Evolutionary conservation across 208 protist genomes (phyloP), one percentile per base, ranked within the genome.

Genomic region (Acanthamoeba triangularis): DNA sequence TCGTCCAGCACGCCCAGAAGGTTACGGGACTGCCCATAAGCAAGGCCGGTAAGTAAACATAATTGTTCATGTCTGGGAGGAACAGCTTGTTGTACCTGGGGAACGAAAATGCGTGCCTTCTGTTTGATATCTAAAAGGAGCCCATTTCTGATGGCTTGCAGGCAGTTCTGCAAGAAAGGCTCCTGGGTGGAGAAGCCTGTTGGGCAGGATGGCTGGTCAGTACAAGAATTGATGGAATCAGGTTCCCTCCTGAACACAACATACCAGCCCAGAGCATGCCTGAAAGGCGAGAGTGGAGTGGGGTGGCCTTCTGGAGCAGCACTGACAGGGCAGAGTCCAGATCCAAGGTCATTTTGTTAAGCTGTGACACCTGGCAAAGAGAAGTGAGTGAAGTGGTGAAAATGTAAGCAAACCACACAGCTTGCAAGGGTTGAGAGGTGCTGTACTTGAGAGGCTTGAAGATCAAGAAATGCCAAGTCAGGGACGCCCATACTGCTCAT

Each of bases 141-240:
- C 61, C 61, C 25, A 13, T 69, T 25, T 30, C 61, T 25, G 25
- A 69, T 25, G 61, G 28, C 61, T 69, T 69, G 61, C 18, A 69
- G 61, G 61, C 61, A 69, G 61, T 69, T 69, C 25, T 69, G 61
- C 61, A 69, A 25, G 61, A 69, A 69, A 30, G 61, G 61, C 61
- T 69, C 61, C 25, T 69, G 25, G 28, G 61, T 30, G 28, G 61
- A 33, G 61, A 69, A 30, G 18, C 61, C 61, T 69, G 28, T 25
- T 25, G 28, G 61, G 61, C 61, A 30, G 10, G 61, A 69, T 30
- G 61, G 61, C 25, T 67, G 61, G 61, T 69, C 10, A 69, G 28
- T 30, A 69, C 61, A 30, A 28, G 25, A 25, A 69, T 16, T 33
- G 25, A 30, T 69, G 61, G 61, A 63, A 63, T 63, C 56, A 63